phyloP scores from a whole-genome alignment of 257 asterid species.

The Agastache rugosa region DNA sequence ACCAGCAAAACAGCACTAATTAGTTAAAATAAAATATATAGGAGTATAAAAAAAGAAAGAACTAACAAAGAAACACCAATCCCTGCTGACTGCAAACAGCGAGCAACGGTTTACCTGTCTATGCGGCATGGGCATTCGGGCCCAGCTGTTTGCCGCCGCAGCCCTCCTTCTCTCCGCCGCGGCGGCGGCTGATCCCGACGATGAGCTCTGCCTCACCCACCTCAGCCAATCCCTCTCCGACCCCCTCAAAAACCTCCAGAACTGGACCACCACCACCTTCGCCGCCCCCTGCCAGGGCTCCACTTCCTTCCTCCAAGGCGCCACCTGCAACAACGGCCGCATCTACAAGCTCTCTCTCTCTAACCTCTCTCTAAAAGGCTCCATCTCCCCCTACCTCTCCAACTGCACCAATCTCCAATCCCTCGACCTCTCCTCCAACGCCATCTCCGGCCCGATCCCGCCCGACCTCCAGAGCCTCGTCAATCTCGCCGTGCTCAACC shows the following conservation, averaged over 20 bases:
- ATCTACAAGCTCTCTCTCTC: constrained; percentile 82
- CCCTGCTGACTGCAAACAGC: not conserved
- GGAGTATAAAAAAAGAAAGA: not conserved
- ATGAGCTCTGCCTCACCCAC: constrained; percentile 71
- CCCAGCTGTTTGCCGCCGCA: constrained; percentile 38
- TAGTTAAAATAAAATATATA: not conserved
- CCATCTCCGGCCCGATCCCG: constrained; percentile 73
- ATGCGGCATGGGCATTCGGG: constrained; percentile 47
- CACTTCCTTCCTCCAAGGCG: constrained; percentile 78
- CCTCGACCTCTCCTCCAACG: constrained; percentile 88
- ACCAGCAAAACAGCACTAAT: not conserved
- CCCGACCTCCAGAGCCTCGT: constrained; percentile 69
- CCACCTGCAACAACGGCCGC: constrained; percentile 96
- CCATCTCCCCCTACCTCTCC: constrained; percentile 86
- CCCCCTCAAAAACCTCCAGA: constrained; percentile 64
- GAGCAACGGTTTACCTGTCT: not conserved
- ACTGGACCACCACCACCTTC: constrained; percentile 73
- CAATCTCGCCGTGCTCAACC: constrained; percentile 83
- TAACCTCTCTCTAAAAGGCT: constrained; percentile 67
- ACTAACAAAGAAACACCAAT: not conserved
- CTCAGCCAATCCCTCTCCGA: constrained; percentile 70
- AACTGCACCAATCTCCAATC: constrained; percentile 91
- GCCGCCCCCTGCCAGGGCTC: constrained; percentile 79
- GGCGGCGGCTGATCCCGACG: constrained; percentile 78
- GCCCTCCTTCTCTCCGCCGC: constrained; percentile 43